Base-by-base conservation (phyloP, 345 rosid species). In the Bruguiera parviflora region DNA sequence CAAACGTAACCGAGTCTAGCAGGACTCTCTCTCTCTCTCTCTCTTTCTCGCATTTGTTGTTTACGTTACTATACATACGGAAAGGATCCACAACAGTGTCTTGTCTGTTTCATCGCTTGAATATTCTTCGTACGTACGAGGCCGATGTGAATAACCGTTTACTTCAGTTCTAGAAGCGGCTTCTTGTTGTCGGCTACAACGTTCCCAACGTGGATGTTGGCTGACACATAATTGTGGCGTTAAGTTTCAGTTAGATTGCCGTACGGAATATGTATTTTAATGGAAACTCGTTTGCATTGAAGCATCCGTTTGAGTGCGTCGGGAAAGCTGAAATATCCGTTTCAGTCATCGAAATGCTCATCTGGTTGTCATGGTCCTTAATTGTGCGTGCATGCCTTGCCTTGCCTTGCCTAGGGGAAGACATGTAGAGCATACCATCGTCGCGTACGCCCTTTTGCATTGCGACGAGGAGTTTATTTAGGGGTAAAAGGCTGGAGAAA, bases 261-360 rank as follows among this genome's bases (percentile, higher is more conserved):
- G 35, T 27, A 7, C 6, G 61, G 67, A 69, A 75, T 60, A n/a
- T n/a, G n/a, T n/a, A 74, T 61, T 21, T 47, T 27, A 39, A 39
- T 39, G 21, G 18, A 55, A 31, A 60, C 28, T n/a, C 21, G 22
- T 10, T 52, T 65, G 43, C 82, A 76, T 78, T 53, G 81, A 63
- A 51, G 69, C 32, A 51, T 37, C 46, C 66, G 82, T 66, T 80
- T 80, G 84, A 80, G 73, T 58, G 58, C 63, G 76, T 73, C 82
- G 58, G 1, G 24, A 29, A n/a, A 5, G 61, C 20, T 16, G 46
- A 58, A 64, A 71, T 64, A 52, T 58, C 52, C 53, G 66, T n/a
- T n/a, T n/a, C n/a, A 61, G 25, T 32, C 63, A 5, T 28, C 24
- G 1, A 5, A 32, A 16, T 32, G 71, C 47, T 39, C 16, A 2